phyloP scores from a whole-genome alignment of 352 stramenopile species.

The Globisporangium takayamanum region DNA sequence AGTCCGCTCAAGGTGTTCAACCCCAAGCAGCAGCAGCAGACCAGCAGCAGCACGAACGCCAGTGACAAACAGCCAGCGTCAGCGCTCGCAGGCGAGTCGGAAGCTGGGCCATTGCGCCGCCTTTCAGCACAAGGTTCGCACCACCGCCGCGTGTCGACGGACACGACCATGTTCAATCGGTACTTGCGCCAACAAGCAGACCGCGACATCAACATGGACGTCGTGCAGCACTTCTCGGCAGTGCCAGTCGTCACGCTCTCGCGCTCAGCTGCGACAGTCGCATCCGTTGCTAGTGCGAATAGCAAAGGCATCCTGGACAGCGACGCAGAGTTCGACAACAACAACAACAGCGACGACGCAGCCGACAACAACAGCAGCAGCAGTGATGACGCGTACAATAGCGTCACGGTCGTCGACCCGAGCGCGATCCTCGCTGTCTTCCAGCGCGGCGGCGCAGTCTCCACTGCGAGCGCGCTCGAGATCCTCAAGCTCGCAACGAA shows the following conservation, averaged over 20 bases:
- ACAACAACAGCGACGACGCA: conserved; percentile 30
- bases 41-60: too few species aligned
- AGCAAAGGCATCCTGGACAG: conserved; percentile 15
- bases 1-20: conserved; percentile 10
- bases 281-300: neutral
- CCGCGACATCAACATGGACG: conserved; percentile 43
- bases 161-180: conserved; percentile 62
- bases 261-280: neutral
- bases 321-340: conserved; percentile 8
- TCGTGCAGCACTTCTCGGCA: conserved; percentile 49
- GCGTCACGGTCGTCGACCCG: conserved; percentile 18
- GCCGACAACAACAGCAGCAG: conserved; percentile 8
- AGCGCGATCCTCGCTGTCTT: conserved; percentile 30
- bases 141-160: conserved; percentile 62
- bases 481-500: conserved; percentile 53
- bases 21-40: conserved; percentile 15
- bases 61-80: conserved; percentile 7
- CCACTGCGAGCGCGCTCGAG: conserved; percentile 42
- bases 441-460: conserved; percentile 32
- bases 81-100: conserved; percentile 24
- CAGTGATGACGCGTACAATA: neutral
- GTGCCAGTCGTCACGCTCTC: conserved; percentile 43
- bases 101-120: conserved; percentile 50
- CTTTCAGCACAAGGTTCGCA: conserved; percentile 46
- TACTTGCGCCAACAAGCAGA: conserved; percentile 52